A percentile compares a stretch with the other conserved stretches of the same genome.
These are phyloP conservation scores for button mushroom (Agaricus bisporus) DNA, from an alignment of 768 basidiomycete species.

Conservation along the genomic window DNA sequence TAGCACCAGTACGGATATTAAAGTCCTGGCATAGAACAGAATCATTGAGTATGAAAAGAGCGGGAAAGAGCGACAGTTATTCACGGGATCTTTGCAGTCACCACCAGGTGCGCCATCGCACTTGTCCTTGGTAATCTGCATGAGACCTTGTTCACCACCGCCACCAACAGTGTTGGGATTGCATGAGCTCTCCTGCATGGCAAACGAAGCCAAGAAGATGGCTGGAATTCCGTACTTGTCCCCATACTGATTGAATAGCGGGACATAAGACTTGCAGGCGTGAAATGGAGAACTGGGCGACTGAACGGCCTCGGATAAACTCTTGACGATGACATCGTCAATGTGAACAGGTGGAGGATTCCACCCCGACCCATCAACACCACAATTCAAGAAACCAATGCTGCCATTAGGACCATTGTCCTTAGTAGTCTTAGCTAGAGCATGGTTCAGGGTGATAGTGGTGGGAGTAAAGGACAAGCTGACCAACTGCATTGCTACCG, in stretches of 20 bases:
- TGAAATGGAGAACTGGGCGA: constrained; percentile 48
- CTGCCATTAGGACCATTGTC: constrained; percentile 63
- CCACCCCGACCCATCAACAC: constrained; percentile 67
- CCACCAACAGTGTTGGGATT: constrained; percentile 61
- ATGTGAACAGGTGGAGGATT: constrained; percentile 57
- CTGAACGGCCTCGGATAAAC: constrained; percentile 44
- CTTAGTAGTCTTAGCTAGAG: constrained; percentile 40
- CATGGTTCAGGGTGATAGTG: neutral
- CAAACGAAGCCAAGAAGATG: constrained; percentile 79
- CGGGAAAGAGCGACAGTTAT: constrained; percentile 14
- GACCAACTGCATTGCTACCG: constrained; percentile 13
- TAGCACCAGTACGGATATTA: constrained; percentile 65
- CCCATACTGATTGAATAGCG: constrained; percentile 56
- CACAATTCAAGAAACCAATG: constrained; percentile 77
- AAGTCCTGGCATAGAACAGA: constrained; percentile 40
- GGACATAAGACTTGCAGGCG: constrained; percentile 45
- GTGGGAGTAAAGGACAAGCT: constrained; percentile 26
- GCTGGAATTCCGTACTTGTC: constrained; percentile 48
- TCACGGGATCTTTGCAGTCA: constrained; percentile 41
- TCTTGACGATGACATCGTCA: constrained; percentile 40
- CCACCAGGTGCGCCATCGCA: constrained; percentile 51
- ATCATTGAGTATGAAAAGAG: neutral
- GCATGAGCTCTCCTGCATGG: constrained; percentile 82
- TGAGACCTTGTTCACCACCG: constrained; percentile 79
- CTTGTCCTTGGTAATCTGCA: constrained; percentile 81